These are phyloP conservation scores for Chondrostereum purpureum DNA, from an alignment of 1,284 basidiomycete species.

Conservation along the genomic window DNA sequence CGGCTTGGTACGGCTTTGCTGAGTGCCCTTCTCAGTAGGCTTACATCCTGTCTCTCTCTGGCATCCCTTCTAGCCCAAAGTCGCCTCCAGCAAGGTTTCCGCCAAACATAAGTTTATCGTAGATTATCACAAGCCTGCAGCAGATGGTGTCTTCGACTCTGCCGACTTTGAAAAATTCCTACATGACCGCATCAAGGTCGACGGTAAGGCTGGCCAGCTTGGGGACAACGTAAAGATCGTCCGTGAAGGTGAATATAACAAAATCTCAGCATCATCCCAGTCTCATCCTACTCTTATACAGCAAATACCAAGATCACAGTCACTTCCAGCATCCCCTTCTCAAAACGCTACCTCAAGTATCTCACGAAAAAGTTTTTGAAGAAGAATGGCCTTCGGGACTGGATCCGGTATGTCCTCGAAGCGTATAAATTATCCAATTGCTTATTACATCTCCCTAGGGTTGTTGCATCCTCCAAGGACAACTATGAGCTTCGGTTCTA, in stretches of 20 bases:
- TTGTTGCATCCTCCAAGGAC: constrained; percentile 86
- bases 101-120: constrained; percentile 89
- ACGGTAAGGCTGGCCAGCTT: constrained; percentile 76
- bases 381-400: constrained; percentile 81
- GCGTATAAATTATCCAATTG: not conserved
- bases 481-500: constrained; percentile 89
- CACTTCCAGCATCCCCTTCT: constrained; percentile 79
- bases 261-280: constrained; percentile 3
- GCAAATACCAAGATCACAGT: constrained; percentile 76
- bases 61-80: constrained; percentile 51
- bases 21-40: constrained; percentile 90
- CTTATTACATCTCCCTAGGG: constrained; percentile 32
- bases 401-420: constrained; percentile 61
- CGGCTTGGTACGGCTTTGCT: constrained; percentile 70
- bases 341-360: constrained; percentile 91
- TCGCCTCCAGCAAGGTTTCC: constrained; percentile 63
- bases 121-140: constrained; percentile 91
- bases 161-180: constrained; percentile 91
- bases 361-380: constrained; percentile 95
- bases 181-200: constrained; percentile 90
- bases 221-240: constrained; percentile 80
- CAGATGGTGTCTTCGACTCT: constrained; percentile 87
- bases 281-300: constrained; percentile 19
- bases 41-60: constrained; percentile 42
- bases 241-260: constrained; percentile 62